Percentiles rank a stretch among this genome's conserved stretches.
Conservation (phyloP, 768 basidiomycete species). For the Psilocybe subaeruginosa region DNA sequence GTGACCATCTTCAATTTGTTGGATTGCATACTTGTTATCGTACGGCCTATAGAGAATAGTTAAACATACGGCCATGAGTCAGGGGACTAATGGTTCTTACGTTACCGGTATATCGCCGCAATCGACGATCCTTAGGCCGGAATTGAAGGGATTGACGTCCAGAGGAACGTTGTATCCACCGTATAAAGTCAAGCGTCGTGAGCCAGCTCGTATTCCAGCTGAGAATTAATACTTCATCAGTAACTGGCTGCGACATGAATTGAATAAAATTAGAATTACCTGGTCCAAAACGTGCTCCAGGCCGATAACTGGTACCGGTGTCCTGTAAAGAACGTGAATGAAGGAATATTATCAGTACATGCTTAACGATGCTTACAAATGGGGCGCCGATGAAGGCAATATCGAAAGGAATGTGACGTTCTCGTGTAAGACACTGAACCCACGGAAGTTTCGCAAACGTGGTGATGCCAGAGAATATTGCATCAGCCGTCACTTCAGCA, state of each 20-base stretch:
- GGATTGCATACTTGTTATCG: constrained; percentile 72
- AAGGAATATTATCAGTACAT: neutral
- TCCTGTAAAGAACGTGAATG: constrained; percentile 41
- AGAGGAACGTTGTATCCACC: constrained; percentile 83
- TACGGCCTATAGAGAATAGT: constrained; percentile 52
- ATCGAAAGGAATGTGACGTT: constrained; percentile 63
- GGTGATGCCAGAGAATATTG: constrained; percentile 80
- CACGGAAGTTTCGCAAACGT: constrained; percentile 91
- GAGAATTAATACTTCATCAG: neutral
- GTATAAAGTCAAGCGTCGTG: constrained; percentile 72
- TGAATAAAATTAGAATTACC: constrained; percentile 22
- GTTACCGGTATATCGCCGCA: constrained; percentile 82
- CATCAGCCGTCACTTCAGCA: constrained; percentile 69
- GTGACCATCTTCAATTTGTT: constrained; percentile 77
- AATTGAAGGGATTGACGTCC: constrained; percentile 69
- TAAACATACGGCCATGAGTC: neutral
- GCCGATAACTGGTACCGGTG: constrained; percentile 76
- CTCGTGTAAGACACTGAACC: constrained; percentile 74
- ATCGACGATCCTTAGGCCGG: constrained; percentile 71
- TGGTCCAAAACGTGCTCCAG: constrained; percentile 86
- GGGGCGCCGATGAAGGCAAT: constrained; percentile 84
- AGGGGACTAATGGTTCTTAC: constrained; percentile 24
- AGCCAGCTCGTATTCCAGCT: constrained; percentile 80
- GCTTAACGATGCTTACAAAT: constrained; percentile 49
- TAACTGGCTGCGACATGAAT: neutral